Percentiles rank a stretch among this genome's conserved stretches.
Evolutionary conservation across 306 rosid species (phyloP).

Genomic region (Ziziphus jujuba): DNA sequence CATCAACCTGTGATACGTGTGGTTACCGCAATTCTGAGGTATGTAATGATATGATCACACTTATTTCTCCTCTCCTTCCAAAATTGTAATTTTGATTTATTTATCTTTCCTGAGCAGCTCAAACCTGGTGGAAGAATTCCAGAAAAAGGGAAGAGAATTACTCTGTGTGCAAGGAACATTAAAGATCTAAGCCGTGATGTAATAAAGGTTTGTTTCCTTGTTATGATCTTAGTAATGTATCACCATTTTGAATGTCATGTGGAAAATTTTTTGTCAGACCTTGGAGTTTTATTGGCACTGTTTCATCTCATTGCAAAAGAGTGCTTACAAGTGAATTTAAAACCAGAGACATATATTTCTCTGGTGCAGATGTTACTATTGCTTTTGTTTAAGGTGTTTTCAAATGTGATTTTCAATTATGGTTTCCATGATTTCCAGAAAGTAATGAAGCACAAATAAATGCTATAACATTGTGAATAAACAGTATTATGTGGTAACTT

Average conservation of each 20-base stretch:
- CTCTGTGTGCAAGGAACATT: conserved; percentile 55
- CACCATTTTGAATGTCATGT: neutral
- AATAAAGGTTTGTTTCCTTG: conserved; percentile 65
- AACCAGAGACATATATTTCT: too few species aligned
- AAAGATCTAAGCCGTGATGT: conserved; percentile 88
- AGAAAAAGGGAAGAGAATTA: conserved; percentile 76
- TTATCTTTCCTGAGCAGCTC: conserved; percentile 46
- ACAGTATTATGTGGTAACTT: too few species aligned
- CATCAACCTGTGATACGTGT: conserved; percentile 89
- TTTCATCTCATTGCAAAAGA: neutral
- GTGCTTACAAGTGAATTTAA: too few species aligned
- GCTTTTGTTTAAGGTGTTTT: too few species aligned
- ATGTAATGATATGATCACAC: conserved; percentile 20
- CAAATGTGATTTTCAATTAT: too few species aligned
- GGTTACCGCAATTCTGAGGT: conserved; percentile 99
- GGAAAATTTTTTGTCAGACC: neutral
- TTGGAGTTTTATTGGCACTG: neutral
- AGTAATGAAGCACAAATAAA: too few species aligned
- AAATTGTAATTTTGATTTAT: neutral
- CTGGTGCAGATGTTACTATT: too few species aligned
- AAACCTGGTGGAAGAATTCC: conserved; percentile 94
- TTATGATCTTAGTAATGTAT: conserved; percentile 2
- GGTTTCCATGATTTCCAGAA: too few species aligned
- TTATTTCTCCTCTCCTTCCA: conserved; percentile 26
- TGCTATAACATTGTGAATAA: too few species aligned